Base-by-base conservation (phyloP, 805 yeast genomes). In the Starmerella cellae region DNA sequence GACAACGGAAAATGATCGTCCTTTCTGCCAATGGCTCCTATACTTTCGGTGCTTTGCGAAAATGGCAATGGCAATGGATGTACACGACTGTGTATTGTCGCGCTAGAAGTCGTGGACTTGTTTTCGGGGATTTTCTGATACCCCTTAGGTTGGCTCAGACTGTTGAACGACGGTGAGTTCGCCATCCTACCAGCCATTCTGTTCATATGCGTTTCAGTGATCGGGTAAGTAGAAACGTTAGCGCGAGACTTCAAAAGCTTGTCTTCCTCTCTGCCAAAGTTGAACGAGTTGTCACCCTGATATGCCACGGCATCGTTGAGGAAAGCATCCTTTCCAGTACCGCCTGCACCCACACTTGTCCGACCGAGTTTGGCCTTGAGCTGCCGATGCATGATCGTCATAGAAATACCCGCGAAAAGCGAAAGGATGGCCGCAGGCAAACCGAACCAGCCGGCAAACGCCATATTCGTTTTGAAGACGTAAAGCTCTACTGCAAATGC, bases 371-470 rank as follows among this genome's bases (percentile, higher is more conserved):
- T 20, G 71, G 68, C 42, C 24, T 34, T 21, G 4, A 75, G 71
- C 0, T 81, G 70, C 51, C 95, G 66, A 55, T 87, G 74, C 66
- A 79, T 69, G 41, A 82, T 68, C 58, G 94, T 83, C 17, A 81
- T 60, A 49, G 78, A 57, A 2, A 84, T 70, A 1, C 83, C 76
- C 23, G 74, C 68, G 1, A 78, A 48, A 0, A 88, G 79, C 36
- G 77, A 66, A 26, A 78, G 58, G 2, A 79, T 71, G 0, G 91
- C 73, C 1, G 88, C 73, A 0, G 74, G 75, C 21, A 87, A 63
- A 45, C 82, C 71, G 39, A 80, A 63, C 96, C 96, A 88, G 21
- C 95, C 95, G 35, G 79, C 71, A 77, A 84, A 85, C 41, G 74
- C 70, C 42, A 88, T 62, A 55, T 76, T 75, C 2, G 87, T 82